Conservation (phyloP, 371 early-diverging fungal species). For the Lichtheimia ornata region DNA sequence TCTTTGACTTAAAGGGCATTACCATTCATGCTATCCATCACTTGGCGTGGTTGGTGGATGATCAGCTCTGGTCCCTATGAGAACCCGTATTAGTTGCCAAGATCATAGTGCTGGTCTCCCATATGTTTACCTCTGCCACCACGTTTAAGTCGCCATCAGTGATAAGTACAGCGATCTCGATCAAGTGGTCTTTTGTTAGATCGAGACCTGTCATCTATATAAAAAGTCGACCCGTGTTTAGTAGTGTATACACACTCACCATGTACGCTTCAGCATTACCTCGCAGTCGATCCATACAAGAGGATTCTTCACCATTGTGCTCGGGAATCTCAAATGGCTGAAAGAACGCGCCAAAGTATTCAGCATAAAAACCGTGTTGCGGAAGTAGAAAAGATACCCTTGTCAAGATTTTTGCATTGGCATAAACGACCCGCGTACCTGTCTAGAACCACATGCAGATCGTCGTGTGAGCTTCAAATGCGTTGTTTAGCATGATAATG, state of each 20-base stretch:
- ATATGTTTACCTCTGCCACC: constrained; percentile 65
- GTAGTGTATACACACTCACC: background rate
- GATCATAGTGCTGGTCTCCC: background rate
- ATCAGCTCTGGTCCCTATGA: constrained; percentile 75
- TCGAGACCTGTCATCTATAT: constrained; percentile 72
- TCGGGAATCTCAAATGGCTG: too few species aligned
- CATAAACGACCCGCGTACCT: too few species aligned
- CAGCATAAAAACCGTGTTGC: too few species aligned
- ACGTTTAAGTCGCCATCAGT: constrained; percentile 85
- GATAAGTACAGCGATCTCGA: constrained; percentile 88
- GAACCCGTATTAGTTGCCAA: background rate
- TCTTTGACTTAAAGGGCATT: constrained; percentile 4
- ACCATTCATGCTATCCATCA: constrained; percentile 86
- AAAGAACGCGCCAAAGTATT: too few species aligned
- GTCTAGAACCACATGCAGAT: too few species aligned
- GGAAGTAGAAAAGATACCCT: too few species aligned
- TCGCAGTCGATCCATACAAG: constrained; percentile 94
- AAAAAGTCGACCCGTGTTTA: background rate
- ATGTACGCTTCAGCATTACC: constrained; percentile 21
- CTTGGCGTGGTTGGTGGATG: constrained; percentile 74
- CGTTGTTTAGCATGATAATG: too few species aligned
- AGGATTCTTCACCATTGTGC: constrained; percentile 48
- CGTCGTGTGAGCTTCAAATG: too few species aligned
- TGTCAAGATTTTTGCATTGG: too few species aligned
- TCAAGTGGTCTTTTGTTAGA: constrained; percentile 65